Conservation (phyloP, 306 rosid species). For the Dalbergia cultrata region DNA sequence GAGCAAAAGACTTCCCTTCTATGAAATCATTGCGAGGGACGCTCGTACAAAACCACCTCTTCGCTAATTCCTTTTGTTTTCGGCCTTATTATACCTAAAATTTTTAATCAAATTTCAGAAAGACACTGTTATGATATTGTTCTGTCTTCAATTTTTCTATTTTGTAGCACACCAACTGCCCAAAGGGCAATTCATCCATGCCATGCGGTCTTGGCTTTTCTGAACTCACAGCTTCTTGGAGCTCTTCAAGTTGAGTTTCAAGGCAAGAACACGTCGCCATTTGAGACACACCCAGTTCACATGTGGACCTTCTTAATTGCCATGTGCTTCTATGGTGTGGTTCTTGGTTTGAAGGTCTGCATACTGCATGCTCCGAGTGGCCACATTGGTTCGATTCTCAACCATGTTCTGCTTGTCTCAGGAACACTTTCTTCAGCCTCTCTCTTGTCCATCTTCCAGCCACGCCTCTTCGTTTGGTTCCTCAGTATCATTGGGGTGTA, state of each 20-base stretch:
- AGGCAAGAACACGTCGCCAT: constrained; percentile 13
- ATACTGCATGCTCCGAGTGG: not conserved
- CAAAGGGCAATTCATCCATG: not conserved
- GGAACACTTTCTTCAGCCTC: constrained; percentile 33
- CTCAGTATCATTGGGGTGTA: no score
- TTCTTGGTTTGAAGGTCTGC: not conserved
- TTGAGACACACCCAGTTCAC: constrained; percentile 35
- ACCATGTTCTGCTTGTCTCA: not conserved
- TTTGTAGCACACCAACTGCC: not conserved
- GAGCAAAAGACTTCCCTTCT: no score
- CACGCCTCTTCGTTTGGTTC: not conserved
- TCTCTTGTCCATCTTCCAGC: not conserved
- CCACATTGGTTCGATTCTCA: not conserved
- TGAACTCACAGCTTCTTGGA: constrained; percentile 21
- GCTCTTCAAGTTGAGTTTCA: constrained; percentile 21
- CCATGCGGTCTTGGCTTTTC: constrained; percentile 23
- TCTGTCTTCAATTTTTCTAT: not conserved
- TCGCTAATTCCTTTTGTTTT: no score
- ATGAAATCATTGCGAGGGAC: no score
- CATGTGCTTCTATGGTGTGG: constrained; percentile 7
- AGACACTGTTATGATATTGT: not conserved
- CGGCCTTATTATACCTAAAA: no score
- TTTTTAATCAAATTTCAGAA: no score
- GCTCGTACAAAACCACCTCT: no score
- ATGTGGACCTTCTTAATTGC: constrained; percentile 22